Evolutionary conservation across 225 moss, liverwort and hornwort genomes (phyloP).

Genomic region (Thuidium tamariscinum): DNA sequence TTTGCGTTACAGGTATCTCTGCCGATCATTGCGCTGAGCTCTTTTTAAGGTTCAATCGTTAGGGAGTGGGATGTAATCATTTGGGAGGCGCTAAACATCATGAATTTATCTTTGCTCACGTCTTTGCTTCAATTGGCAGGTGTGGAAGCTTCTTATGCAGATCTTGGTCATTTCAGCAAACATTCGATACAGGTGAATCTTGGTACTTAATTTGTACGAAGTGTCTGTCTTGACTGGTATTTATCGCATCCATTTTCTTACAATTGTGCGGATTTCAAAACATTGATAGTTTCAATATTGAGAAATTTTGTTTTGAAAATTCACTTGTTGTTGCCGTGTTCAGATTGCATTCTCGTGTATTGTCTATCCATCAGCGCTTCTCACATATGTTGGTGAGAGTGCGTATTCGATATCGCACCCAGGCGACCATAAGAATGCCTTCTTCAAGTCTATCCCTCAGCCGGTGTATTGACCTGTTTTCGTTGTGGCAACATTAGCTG

Average conservation of each 20-base stretch:
- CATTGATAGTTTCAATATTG: neutral
- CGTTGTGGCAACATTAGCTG: slow-evolving; percentile 57
- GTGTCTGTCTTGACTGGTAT: neutral
- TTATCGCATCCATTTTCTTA: neutral
- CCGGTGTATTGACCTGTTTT: slow-evolving; percentile 74
- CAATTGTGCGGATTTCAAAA: neutral
- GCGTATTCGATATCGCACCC: slow-evolving; percentile 66
- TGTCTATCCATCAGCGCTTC: slow-evolving; percentile 58
- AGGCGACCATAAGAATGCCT: slow-evolving; percentile 33
- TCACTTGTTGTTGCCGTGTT: neutral
- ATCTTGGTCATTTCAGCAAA: slow-evolving; percentile 75
- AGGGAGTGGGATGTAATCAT: neutral
- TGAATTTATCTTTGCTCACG: neutral
- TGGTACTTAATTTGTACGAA: neutral
- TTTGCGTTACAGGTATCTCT: slow-evolving; percentile 65
- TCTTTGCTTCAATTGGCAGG: slow-evolving; percentile 16
- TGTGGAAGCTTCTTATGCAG: slow-evolving; percentile 75
- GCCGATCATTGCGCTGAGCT: neutral
- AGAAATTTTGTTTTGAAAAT: neutral
- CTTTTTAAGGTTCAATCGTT: neutral
- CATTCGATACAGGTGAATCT: slow-evolving; percentile 57
- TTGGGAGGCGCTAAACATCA: neutral
- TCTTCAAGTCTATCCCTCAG: slow-evolving; percentile 55
- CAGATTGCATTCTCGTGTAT: slow-evolving; percentile 57
- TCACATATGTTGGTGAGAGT: slow-evolving; percentile 71